Evolutionary conservation across 306 rosid species (phyloP), one percentile per base, ranked within the genome.

Genomic region (Cicer yamashitae): DNA sequence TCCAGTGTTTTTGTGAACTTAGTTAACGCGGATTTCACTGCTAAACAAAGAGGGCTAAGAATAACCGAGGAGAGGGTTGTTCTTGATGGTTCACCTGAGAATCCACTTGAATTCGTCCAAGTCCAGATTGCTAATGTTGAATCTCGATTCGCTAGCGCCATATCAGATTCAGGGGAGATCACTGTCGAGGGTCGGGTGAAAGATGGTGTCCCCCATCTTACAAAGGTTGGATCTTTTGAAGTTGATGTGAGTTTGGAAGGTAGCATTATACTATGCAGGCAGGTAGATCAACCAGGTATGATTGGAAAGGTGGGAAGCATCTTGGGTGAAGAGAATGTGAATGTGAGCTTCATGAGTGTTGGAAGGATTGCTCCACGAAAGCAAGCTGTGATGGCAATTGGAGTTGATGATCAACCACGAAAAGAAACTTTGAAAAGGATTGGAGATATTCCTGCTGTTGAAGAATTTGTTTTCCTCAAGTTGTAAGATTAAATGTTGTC

Each of bases 381-480:
- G 92, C 99, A 90, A 51, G 99, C 99, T 81, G 90, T 96, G 39
- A 96, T 96, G 99, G 99, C 99, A 30, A 96, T 96, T 37, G 99
- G 99, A 17, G 99, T 96, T 38, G 99, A 96, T 70, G 99, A 96
- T 0, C 89, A 64, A 77, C 99, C 99, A 41, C 73, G 86, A 70
- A 87, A 96, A 75, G 81, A 88, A 75, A 9, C 90, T 40, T 77
- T 96, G 89, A 90, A 89, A 86, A 91, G 69, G 91, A 94, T 94
- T 58, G 98, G 98, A 15, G 91, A 84, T 1, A 83, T 94, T 73
- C 87, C 97, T 11, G 98, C 99, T 18, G 12, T 96, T 44, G 97
- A 96, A 81, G 99, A 96, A 86, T 86, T 94, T 59, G 99, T 96
- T 65, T 96, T 83, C 86, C 92, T 96, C 51, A 89, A 96, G 91